These are phyloP conservation scores for Aphanocladium album DNA, from an alignment of 2,329 filamentous ascomycete species.

Conservation along the genomic window DNA sequence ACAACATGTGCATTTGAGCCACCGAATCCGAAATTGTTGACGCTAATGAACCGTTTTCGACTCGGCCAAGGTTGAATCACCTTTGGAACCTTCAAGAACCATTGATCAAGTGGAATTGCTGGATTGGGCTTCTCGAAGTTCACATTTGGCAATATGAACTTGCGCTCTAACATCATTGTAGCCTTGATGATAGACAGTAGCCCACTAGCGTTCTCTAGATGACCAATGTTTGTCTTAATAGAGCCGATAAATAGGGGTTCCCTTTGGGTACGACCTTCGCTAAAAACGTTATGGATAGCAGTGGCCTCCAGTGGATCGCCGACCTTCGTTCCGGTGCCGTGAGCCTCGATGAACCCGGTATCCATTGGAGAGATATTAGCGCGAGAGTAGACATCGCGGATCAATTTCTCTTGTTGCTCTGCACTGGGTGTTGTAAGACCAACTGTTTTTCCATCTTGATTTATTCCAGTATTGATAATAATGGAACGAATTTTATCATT, in stretches of 20 bases:
- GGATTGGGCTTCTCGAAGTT: constrained; percentile 46
- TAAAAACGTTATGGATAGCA: constrained; percentile 41
- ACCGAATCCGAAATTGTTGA: constrained; percentile 46
- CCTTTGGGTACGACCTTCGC: constrained; percentile 31
- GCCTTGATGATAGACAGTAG: constrained; percentile 49
- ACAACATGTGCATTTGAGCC: constrained; percentile 40
- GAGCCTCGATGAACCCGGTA: constrained; percentile 41
- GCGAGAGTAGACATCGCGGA: constrained; percentile 30
- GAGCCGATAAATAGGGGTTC: constrained; percentile 42
- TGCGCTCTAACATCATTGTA: constrained; percentile 45
- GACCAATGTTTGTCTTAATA: constrained; percentile 48
- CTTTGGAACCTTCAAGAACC: constrained; percentile 44
- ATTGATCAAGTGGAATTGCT: constrained; percentile 44
- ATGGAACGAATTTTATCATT: constrained; percentile 50
- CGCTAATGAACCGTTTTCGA: constrained; percentile 44
- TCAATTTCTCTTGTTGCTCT: constrained; percentile 39
- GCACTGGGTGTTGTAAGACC: constrained; percentile 50
- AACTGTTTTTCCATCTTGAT: constrained; percentile 48
- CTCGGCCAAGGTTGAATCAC: constrained; percentile 41
- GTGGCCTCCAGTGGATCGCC: constrained; percentile 52
- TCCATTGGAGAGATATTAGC: constrained; percentile 25
- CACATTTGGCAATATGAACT: constrained; percentile 44
- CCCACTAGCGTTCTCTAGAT: constrained; percentile 47
- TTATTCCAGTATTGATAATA: constrained; percentile 45
- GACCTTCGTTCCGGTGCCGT: constrained; percentile 52